A percentile compares a stretch with the other conserved stretches of the same genome.
Evolutionary conservation across 108 stramenopile genomes (phyloP).

Genomic region (Cyclostephanos tholiformis): DNA sequence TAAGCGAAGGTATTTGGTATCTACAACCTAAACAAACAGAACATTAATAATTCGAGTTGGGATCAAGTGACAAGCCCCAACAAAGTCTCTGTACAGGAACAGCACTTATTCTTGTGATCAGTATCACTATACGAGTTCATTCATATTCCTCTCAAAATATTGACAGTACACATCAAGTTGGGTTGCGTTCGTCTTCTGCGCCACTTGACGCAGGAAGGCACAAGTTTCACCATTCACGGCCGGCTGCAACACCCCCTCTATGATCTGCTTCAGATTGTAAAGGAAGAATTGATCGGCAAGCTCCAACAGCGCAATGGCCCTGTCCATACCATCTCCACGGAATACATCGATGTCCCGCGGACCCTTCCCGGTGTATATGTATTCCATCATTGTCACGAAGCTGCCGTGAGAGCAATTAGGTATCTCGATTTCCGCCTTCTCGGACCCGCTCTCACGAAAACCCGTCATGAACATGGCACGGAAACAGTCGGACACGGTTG

Average conservation of each 20-base stretch:
- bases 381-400: constrained; percentile 88
- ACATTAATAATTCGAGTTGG: no score
- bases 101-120: no score
- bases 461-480: constrained; percentile 91
- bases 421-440: constrained; percentile 78
- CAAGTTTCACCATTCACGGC: constrained; percentile 74
- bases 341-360: constrained; percentile 56
- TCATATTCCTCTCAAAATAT: constrained; percentile 82
- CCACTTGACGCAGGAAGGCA: constrained; percentile 72
- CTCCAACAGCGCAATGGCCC: constrained; percentile 78
- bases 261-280: constrained; percentile 89
- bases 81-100: no score
- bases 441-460: constrained; percentile 72
- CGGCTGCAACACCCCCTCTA: constrained; percentile 72
- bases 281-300: constrained; percentile 94
- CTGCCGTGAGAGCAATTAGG: constrained; percentile 76
- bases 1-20: no score
- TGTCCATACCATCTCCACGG: constrained; percentile 42
- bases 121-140: constrained; percentile 17
- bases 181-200: constrained; percentile 82
- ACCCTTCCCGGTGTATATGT: constrained; percentile 86
- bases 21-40: no score
- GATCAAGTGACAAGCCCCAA: no score
- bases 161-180: constrained; percentile 84
- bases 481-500: constrained; percentile 86